Conservation (phyloP, 306 rosid genomes). For the Pyrus communis region DNA sequence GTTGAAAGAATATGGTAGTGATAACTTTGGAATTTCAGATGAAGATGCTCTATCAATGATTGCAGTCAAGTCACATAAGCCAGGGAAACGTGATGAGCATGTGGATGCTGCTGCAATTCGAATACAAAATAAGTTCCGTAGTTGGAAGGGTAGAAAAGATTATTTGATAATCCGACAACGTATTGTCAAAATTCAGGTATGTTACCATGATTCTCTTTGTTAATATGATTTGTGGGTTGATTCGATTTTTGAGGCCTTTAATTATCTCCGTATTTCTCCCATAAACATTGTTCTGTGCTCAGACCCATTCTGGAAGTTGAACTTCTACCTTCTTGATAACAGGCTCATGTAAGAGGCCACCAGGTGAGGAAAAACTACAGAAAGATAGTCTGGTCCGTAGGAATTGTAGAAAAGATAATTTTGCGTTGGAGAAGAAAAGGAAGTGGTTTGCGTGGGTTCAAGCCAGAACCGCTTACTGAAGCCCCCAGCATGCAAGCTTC, state of each 20-base stretch:
- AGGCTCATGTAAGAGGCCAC: constrained; percentile 94
- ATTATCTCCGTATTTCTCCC: neutral
- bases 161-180: constrained; percentile 54
- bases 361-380: constrained; percentile 67
- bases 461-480: constrained; percentile 44
- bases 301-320: constrained; percentile 5
- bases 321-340: constrained; percentile 12
- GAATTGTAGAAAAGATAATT: constrained; percentile 78
- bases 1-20: constrained; percentile 34
- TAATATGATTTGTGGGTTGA: neutral
- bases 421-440: constrained; percentile 87
- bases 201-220: neutral
- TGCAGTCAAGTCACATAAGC: constrained; percentile 34
- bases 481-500: constrained; percentile 30
- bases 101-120: constrained; percentile 66
- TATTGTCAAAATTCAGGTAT: constrained; percentile 86
- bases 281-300: neutral
- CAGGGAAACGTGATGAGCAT: constrained; percentile 37
- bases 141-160: constrained; percentile 80
- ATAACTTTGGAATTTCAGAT: constrained; percentile 43
- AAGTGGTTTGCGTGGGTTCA: constrained; percentile 82
- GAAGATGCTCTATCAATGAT: constrained; percentile 54
- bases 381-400: constrained; percentile 71
- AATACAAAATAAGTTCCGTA: constrained; percentile 73
- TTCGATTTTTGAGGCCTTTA: neutral